A percentile compares a stretch with the other conserved stretches of the same genome.
Evolutionary conservation across 2,329 filamentous ascomycete species (phyloP).

Genomic region (Aureobasidium sp.): DNA sequence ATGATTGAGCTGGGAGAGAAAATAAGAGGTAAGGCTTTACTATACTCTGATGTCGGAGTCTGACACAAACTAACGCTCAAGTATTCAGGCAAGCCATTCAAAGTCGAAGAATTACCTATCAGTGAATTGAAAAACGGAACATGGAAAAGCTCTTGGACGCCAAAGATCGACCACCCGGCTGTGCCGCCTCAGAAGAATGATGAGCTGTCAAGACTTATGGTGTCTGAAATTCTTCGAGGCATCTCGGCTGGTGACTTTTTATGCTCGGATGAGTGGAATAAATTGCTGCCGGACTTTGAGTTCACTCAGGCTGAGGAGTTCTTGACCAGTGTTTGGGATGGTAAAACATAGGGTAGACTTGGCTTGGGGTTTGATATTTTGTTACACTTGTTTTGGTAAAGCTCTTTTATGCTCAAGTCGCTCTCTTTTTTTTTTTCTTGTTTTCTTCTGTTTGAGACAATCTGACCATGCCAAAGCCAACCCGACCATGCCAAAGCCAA

Average conservation of each 20-base stretch:
- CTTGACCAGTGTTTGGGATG: not conserved
- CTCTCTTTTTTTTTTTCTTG: no score
- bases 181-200: not conserved
- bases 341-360: not conserved
- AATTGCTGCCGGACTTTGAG: not conserved
- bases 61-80: not conserved
- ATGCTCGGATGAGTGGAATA: not conserved
- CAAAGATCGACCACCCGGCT: not conserved
- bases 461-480: not conserved
- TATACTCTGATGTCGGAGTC: no score
- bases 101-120: not conserved
- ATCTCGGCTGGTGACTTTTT: not conserved
- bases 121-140: not conserved
- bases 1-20: not conserved
- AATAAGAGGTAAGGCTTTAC: not conserved
- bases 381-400: no score
- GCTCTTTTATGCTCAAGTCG: no score
- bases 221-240: not conserved
- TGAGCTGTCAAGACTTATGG: not conserved
- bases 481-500: not conserved
- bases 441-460: not conserved
- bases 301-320: not conserved
- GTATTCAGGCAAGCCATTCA: not conserved
- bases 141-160: not conserved
- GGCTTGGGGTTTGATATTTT: no score